Evolutionary conservation across 1,284 basidiomycete species (phyloP), one percentile per base, ranked within the genome.

Genomic region (Apiotrichum mycotoxinovorans): DNA sequence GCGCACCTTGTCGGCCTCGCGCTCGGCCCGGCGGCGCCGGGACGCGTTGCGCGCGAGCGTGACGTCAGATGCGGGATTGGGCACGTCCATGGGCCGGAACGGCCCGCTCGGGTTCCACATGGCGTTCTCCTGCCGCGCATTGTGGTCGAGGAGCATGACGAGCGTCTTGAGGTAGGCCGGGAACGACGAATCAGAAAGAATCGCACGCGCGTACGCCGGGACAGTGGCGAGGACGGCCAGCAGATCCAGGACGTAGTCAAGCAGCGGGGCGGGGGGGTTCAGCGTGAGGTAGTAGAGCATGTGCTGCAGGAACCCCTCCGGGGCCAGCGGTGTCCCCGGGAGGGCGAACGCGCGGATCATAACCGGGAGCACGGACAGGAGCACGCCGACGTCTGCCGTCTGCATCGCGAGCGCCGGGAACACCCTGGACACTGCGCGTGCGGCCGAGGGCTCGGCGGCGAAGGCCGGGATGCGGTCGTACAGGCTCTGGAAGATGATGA

Each of bases 211-310:
- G 33, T 69, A 59, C 4, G 64, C 20, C 7, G 64, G 49, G 25
- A 66, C 52, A 4, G 58, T 56, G 0, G 68, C 67, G 38, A 75
- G 59, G 10, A 70, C 64, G 18, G 71, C 67, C 17, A 76, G 60
- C 2, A 71, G 56, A 58, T 75, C 73, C 47, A 76, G 65, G 11
- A 64, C 61, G 11, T 70, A 56, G 46, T 73, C 73, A 38, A 74
- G 64, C 9, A 71, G 51, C 20, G 53, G 51, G 4, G 61, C 26
- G 18, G 62, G 61, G 3, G 70, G 68, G 15, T 58, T 57, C n/a
- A 65, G 62, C 26, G 66, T 65, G 47, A 71, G 49, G 35, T 70
- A 60, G 22, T 63, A 61, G 12, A 74, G 61, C 46, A 74, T 60
- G 54, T 73, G 70, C 37, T 65, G 63, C 27, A 70, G 55, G 53